Evolutionary conservation across 257 asterid genomes (phyloP).

Genomic region (Nicotiana otophora): DNA sequence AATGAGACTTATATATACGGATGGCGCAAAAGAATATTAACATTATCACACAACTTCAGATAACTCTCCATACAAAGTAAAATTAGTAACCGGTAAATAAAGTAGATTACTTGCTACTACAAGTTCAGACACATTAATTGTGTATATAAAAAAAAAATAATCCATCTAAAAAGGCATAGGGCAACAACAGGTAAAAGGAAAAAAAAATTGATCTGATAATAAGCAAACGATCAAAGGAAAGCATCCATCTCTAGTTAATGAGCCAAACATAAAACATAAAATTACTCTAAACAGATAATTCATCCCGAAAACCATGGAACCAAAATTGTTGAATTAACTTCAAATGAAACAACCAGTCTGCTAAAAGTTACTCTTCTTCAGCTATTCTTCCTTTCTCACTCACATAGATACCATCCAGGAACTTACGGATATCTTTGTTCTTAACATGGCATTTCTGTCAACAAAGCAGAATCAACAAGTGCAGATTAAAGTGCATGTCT

Average conservation of each 20-base stretch:
- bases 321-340: conserved; percentile 1
- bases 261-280: not conserved
- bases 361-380: not conserved
- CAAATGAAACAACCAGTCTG: not conserved
- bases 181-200: not conserved
- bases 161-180: not conserved
- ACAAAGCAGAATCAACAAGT: not conserved
- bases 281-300: not conserved
- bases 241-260: not conserved
- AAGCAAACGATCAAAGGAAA: not conserved
- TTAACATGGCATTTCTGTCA: conserved; percentile 7
- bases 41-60: too few relatives aligned
- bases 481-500: not conserved
- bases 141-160: too few relatives aligned
- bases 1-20: too few relatives aligned
- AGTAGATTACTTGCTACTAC: too few relatives aligned
- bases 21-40: too few relatives aligned
- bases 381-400: conserved; percentile 7
- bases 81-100: too few relatives aligned
- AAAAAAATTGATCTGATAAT: not conserved
- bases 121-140: too few relatives aligned
- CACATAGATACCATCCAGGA: conserved; percentile 3
- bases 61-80: too few relatives aligned
- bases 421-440: conserved; percentile 10
- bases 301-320: not conserved